A percentile compares a stretch with the other conserved stretches of the same genome.
Evolutionary conservation across 306 rosid species (phyloP).

Genomic region (Vicia sativa): DNA sequence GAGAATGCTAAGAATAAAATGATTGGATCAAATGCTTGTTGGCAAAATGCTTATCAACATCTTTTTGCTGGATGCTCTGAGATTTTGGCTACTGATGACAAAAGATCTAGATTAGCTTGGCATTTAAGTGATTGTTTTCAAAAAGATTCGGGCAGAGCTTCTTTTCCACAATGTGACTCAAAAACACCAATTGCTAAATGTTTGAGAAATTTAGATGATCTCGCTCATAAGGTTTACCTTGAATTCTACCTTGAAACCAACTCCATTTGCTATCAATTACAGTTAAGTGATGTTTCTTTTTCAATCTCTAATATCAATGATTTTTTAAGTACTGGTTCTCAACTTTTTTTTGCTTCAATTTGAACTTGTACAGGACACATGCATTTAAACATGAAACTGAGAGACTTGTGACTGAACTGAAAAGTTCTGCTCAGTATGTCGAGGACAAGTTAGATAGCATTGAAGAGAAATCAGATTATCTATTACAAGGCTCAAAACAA

Average conservation of each 20-base stretch:
- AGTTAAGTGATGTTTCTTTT: conserved; percentile 54
- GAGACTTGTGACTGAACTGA: conserved; percentile 79
- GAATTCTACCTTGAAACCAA: conserved; percentile 92
- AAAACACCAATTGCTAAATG: conserved; percentile 58
- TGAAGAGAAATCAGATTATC: conserved; percentile 52
- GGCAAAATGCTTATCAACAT: conserved; percentile 69
- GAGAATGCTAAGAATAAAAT: conserved; percentile 62
- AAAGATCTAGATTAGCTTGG: conserved; percentile 82
- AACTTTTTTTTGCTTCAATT: background rate
- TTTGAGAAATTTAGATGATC: conserved; percentile 50
- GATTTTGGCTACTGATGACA: conserved; percentile 64
- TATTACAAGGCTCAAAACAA: conserved; percentile 56
- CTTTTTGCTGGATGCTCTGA: conserved; percentile 77
- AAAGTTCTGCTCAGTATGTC: conserved; percentile 61
- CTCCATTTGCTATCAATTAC: conserved; percentile 78
- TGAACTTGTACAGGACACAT: conserved; percentile 53
- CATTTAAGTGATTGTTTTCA: conserved; percentile 91
- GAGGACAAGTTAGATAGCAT: conserved; percentile 67
- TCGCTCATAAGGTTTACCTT: conserved; percentile 69
- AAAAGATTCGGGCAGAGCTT: conserved; percentile 68
- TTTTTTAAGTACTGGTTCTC: too few relatives aligned
- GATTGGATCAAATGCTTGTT: conserved; percentile 60
- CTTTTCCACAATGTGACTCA: conserved; percentile 64
- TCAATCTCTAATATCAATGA: background rate
- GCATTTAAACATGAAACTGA: conserved; percentile 73